Conservation (phyloP, 805 yeast species). For the Candida odintsovae region DNA sequence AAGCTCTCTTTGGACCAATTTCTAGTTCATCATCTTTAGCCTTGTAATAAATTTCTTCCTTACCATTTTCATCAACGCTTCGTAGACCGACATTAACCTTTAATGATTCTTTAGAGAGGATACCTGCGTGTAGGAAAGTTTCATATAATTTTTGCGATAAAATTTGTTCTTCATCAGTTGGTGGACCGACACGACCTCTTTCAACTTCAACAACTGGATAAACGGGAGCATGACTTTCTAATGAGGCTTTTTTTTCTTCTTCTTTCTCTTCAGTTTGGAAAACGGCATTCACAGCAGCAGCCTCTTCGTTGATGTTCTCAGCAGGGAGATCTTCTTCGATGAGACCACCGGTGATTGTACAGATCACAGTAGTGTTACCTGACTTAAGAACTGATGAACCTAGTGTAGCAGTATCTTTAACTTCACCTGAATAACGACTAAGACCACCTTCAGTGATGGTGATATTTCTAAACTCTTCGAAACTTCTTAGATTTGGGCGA, state of each 20-base stretch:
- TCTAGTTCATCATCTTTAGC: conserved; percentile 37
- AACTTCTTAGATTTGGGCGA: conserved; percentile 68
- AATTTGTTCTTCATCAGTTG: conserved; percentile 81
- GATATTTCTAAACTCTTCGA: conserved; percentile 66
- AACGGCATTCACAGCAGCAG: conserved; percentile 25
- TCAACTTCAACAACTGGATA: conserved; percentile 75
- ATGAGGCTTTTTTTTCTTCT: conserved; percentile 20
- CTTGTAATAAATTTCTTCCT: conserved; percentile 39
- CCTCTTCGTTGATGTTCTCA: conserved; percentile 36
- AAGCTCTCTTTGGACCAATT: conserved; percentile 37
- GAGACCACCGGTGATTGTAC: conserved; percentile 65
- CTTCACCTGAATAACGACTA: conserved; percentile 32
- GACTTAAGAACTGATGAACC: conserved; percentile 67
- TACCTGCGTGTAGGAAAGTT: conserved; percentile 48
- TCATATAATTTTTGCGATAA: conserved; percentile 62
- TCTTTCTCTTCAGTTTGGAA: conserved; percentile 30
- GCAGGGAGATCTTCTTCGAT: conserved; percentile 46
- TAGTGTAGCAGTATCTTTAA: conserved; percentile 33
- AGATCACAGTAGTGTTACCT: conserved; percentile 70
- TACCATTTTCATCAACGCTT: conserved; percentile 45
- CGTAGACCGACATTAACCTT: conserved; percentile 51
- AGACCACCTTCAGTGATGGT: conserved; percentile 33
- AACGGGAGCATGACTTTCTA: conserved; percentile 35
- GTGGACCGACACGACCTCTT: conserved; percentile 73
- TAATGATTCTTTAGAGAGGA: conserved; percentile 46